A percentile compares a stretch with the other conserved stretches of the same genome.
Conservation (phyloP, 106 monocot genomes). For the Allium fistulosum region DNA sequence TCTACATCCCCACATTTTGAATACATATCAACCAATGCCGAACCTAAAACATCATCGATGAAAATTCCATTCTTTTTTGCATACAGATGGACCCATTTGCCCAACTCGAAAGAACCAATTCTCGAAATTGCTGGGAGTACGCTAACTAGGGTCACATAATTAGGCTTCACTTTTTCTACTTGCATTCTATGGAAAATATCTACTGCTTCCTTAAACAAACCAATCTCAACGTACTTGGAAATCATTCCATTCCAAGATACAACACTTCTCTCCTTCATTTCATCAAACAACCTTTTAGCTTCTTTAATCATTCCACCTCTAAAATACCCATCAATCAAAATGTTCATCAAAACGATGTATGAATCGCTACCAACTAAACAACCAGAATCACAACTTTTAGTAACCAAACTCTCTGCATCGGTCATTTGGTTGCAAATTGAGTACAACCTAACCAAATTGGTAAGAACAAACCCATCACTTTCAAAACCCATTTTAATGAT, state of each 20-base stretch:
- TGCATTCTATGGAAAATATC: conserved; percentile 32
- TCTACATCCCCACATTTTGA: conserved; percentile 58
- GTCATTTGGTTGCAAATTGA: conserved; percentile 29
- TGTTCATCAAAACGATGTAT: conserved; percentile 29
- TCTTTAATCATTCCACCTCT: conserved; percentile 15
- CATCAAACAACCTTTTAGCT: conserved; percentile 30
- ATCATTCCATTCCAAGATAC: conserved; percentile 62
- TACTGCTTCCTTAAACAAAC: conserved; percentile 33
- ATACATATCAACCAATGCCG: conserved; percentile 71
- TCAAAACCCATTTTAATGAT: conserved; percentile 26
- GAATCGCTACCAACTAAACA: conserved; percentile 7
- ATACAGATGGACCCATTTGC: conserved; percentile 40
- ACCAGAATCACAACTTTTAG: background rate
- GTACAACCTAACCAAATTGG: conserved; percentile 41
- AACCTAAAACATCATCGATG: conserved; percentile 44
- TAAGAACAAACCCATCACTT: conserved; percentile 35
- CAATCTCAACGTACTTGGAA: conserved; percentile 29
- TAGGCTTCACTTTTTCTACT: conserved; percentile 15
- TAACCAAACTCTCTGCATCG: conserved; percentile 23
- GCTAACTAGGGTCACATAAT: conserved; percentile 44
- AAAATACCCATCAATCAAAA: conserved; percentile 46
- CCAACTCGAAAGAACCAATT: conserved; percentile 26
- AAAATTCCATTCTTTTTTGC: conserved; percentile 24
- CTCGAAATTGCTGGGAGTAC: conserved; percentile 44
- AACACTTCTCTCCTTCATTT: conserved; percentile 25